Conservation (phyloP, 371 early-diverging fungal species). For the Mortierella sp. region DNA sequence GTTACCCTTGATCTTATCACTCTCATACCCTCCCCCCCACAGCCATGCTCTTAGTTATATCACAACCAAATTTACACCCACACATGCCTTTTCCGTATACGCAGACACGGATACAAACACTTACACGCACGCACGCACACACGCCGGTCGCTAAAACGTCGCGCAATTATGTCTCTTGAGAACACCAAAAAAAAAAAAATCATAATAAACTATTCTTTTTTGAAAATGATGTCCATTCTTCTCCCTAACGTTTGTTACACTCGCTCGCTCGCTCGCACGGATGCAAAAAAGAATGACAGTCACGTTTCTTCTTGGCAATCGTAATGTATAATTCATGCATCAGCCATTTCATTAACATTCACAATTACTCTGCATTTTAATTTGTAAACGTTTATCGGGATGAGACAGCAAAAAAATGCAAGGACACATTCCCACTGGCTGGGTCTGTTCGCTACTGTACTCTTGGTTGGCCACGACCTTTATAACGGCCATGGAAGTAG, state of each 20-base stretch:
- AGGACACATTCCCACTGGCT: background rate
- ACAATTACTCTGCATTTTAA: background rate
- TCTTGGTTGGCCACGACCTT: background rate
- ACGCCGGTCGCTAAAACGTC: no score
- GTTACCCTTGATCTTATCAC: background rate
- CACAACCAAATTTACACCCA: background rate
- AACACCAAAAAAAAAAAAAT: background rate
- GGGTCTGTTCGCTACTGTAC: background rate
- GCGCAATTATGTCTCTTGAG: background rate
- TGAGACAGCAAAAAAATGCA: background rate
- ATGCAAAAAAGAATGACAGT: background rate
- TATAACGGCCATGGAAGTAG: background rate
- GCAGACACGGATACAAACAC: background rate
- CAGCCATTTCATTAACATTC: background rate
- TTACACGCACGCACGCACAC: no score
- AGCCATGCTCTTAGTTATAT: background rate
- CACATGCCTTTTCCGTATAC: background rate
- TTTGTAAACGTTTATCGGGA: background rate
- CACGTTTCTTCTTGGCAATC: background rate
- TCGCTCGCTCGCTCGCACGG: background rate
- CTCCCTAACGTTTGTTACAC: background rate
- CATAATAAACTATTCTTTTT: background rate
- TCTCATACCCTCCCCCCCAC: background rate
- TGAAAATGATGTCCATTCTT: background rate
- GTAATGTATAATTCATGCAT: background rate